Base-by-base conservation (phyloP, 352 stramenopile genomes). In the Saprolegnia diclina region DNA sequence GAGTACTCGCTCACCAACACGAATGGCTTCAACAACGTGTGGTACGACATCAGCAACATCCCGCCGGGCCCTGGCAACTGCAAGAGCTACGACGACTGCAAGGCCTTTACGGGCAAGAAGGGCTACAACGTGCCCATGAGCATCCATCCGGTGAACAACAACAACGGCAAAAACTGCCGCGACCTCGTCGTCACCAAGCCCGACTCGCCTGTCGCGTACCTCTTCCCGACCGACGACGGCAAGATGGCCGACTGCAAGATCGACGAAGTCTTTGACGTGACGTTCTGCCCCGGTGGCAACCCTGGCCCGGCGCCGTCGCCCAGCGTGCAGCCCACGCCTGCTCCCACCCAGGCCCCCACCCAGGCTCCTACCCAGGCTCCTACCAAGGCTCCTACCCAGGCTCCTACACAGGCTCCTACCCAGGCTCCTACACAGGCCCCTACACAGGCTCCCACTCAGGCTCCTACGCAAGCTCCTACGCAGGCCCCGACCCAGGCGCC, bases 1-100 rank as follows among this genome's bases (percentile, higher is more conserved):
- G 63, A 69, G 63, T 69, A 54, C 22, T 69, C 63, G 32, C 45
- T 69, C 45, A 61, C 54, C n/a, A 69, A 69, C 50, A 37, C 26
- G 14, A 5, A 5, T 45, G 26, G n/a, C 13, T n/a, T 69, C 19
- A 69, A 69, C 32, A 44, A 71, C 18, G 73, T 74, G 16, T 89
- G 79, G 79, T 81, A 79, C 66, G 82, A 90, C 61, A 75, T 90
- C 35, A 87, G 81, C 65, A 79, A 79, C 65, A 88, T 91, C 68
- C 78, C 79, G 5, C 79, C 79, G 0, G 77, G 72, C 14, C 76
- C 76, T 59, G 74, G 67, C 38, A 71, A 46, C 16, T 84, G 78
- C 66, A 5, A 1, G 6, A 79, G 73, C 66, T 78, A 75, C 53
- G 68, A 73, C 18, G 67, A 71, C 5, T 89, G 81, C 74, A 77